Percentiles rank a stretch among this genome's conserved stretches.
These are phyloP conservation scores for Parietaria judaica DNA, from an alignment of 306 rosid genomes.

Conservation along the genomic window DNA sequence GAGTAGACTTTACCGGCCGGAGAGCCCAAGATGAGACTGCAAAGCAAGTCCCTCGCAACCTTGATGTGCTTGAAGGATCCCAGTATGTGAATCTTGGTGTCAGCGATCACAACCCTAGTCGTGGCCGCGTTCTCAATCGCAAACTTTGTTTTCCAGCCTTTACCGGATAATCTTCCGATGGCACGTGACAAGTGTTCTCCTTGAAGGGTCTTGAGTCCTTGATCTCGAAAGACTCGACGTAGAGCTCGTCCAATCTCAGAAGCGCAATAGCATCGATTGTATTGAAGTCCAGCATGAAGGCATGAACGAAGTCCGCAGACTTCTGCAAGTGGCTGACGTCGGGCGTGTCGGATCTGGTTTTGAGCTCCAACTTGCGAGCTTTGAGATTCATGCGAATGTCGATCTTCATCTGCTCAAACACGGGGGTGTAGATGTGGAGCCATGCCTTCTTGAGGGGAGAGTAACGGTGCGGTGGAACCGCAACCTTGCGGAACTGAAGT, in stretches of 20 bases:
- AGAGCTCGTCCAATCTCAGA: constrained; percentile 8
- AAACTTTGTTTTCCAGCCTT: constrained; percentile 8
- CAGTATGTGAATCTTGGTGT: constrained; percentile 11
- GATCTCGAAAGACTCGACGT: constrained; percentile 11
- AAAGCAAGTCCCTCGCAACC: constrained; percentile 5
- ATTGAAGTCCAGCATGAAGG: constrained; percentile 4
- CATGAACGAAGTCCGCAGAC: constrained; percentile 4
- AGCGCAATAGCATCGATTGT: neutral
- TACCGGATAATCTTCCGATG: constrained; percentile 7
- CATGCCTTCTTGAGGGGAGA: constrained; percentile 9
- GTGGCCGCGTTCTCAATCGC: constrained; percentile 9
- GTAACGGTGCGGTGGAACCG: constrained; percentile 1
- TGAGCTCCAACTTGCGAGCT: constrained; percentile 4
- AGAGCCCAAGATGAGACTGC: constrained; percentile 6
- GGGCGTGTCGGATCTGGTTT: constrained; percentile 7
- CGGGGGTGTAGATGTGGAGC: constrained; percentile 8
- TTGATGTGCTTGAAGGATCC: constrained; percentile 7
- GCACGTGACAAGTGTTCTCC: constrained; percentile 8
- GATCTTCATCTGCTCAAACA: constrained; percentile 7
- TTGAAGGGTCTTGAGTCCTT: constrained; percentile 3
- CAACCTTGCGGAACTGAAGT: constrained; percentile 4
- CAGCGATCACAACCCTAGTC: constrained; percentile 8
- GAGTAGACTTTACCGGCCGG: constrained; percentile 15
- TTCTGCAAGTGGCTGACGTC: constrained; percentile 3
- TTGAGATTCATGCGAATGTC: constrained; percentile 10